Evolutionary conservation across 805 yeast genomes (phyloP), one percentile per base, ranked within the genome.

Genomic region (Saccharomycopsis capsularis): DNA sequence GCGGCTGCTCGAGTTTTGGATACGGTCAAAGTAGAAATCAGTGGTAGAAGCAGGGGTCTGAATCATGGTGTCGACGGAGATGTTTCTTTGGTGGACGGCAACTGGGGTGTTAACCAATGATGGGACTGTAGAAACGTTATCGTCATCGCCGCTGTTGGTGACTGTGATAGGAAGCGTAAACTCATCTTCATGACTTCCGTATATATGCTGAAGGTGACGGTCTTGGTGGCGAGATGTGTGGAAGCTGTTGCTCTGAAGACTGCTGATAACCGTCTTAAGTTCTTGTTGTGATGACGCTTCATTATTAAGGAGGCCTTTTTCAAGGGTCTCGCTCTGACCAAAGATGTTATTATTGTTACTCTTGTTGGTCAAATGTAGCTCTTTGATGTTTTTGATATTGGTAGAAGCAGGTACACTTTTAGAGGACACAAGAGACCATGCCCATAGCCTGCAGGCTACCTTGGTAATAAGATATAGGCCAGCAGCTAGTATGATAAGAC

Each of bases 81-180:
- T 21, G 6, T 21, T 16, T 16, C 46, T 13, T 13, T 30, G 35
- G 22, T 42, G 46, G n/a, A n/a, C 7, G 19, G 19, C 27, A 3
- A 15, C 24, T n/a, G 46, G 46, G 32, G 46, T 42, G 19, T 29
- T 21, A n/a, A 34, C 11, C 39, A 42, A 42, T 21, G 46, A 42
- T 16, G 46, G 46, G 5, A 42, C 37, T 19, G 39, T 23, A 7
- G 23, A 18, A 16, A 6, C 15, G 38, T 34, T 16, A n/a, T 11
- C 13, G n/a, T 34, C 18, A 13, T 29, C 32, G 32, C 13, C 13
- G 7, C 13, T 29, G 13, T 13, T 7, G 32, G 32, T 29, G 7
- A 13, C 32, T n/a, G n/a, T n/a, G n/a, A n/a, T n/a, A 7, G 32
- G 32, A 13, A 13, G 11, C 7, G 7, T 7, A 13, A 27, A 27